Evolutionary conservation across 2,329 filamentous ascomycete genomes (phyloP).

Genomic region (Exophiala dermatitidis): DNA sequence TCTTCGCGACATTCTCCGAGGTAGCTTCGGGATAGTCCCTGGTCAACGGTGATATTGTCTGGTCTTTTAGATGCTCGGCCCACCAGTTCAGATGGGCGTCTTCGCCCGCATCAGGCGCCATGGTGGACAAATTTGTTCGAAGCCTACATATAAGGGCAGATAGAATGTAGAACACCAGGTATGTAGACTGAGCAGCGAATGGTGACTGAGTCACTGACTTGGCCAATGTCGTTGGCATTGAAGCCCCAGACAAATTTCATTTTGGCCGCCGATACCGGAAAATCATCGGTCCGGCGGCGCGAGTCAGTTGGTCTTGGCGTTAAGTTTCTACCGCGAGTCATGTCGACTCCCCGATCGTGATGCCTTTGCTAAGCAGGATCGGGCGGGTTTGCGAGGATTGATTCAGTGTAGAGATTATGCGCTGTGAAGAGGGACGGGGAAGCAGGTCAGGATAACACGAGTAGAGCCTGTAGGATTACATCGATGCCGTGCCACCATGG

Average conservation of each 20-base stretch:
- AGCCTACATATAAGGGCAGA: background rate
- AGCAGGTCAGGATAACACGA: no score
- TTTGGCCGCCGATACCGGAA: slow-evolving; percentile 4
- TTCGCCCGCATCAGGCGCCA: slow-evolving; percentile 9
- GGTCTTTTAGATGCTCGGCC: slow-evolving; percentile 36
- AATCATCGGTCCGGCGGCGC: background rate
- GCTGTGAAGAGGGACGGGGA: no score
- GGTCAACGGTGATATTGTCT: slow-evolving; percentile 40
- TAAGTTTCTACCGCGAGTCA: background rate
- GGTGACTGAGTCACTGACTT: no score
- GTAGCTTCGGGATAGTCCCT: slow-evolving; percentile 38
- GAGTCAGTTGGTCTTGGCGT: background rate
- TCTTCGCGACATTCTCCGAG: slow-evolving; percentile 31
- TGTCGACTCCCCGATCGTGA: background rate
- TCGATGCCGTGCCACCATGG: no score
- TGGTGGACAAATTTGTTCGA: background rate
- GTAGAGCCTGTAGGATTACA: no score
- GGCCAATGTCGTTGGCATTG: background rate
- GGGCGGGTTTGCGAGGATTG: no score
- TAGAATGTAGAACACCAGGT: background rate
- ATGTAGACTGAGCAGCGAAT: background rate
- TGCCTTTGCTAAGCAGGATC: no score
- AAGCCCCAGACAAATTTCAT: background rate
- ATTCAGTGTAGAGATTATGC: no score
- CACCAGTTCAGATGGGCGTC: slow-evolving; percentile 35